Base-by-base conservation (phyloP, 192 early-diverging fungal species). In the Borealophlyctis nickersoniae region DNA sequence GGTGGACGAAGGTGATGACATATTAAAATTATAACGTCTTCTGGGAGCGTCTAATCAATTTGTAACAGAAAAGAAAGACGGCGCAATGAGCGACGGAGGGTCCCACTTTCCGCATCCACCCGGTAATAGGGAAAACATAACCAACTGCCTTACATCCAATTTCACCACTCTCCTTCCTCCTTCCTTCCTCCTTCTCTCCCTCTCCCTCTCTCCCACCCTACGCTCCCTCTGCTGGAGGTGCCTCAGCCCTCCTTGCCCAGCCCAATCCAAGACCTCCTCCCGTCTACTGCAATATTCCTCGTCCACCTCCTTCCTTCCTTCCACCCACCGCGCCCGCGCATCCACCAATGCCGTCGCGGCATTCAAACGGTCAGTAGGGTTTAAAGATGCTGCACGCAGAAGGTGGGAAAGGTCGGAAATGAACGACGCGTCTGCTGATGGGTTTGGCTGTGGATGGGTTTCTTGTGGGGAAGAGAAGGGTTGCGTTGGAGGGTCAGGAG, bases 1-100 rank as follows among this genome's bases (percentile, higher is more conserved):
- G 62, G 55, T n/a, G 35, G 29, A 53, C 57, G 52, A 19, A 70
- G 55, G 52, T 66, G 50, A 3, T 27, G 61, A 2, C 48, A 16
- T 1, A 70, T 70, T 4, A 49, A 26, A 0, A 67, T 32, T 19
- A 70, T 22, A 16, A 70, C n/a, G 19, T 70, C 69, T 27, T 67
- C 55, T 29, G 69, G 69, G n/a, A 70, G 31, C 19, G 16, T 57
- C 69, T 70, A 50, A n/a, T 5, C n/a, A 7, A 53, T 53, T 24
- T 53, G 52, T 45, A 7, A 13, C 19, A 45, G 7, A 19, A 45
- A 45, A 19, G 9, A 45, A 45, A 7, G 39, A 45, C 39, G 19
- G 39, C 39, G 39, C 39, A 7, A 45, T 13, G 39, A 45, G 39
- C 19, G 7, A 13, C 19, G 19, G 7, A 19, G 19, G 39, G 39